A percentile compares a stretch with the other conserved stretches of the same genome.
phyloP scores from a whole-genome alignment of 345 rosid genomes.

The Pistacia integerrima region DNA sequence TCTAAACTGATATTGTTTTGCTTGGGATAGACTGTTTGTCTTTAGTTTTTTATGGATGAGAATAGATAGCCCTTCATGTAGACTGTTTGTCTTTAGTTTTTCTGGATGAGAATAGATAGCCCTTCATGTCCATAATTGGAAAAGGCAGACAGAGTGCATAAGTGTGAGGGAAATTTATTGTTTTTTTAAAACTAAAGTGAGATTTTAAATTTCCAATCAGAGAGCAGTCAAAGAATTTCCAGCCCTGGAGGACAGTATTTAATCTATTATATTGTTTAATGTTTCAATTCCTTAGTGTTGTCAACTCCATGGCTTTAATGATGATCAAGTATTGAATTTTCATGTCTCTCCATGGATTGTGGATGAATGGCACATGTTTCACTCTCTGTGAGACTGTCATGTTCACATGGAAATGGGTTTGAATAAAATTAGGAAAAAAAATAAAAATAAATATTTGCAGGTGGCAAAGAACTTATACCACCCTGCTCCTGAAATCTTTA shows the following conservation, averaged over 20 bases:
- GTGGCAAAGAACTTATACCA: background rate
- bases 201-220: slow-evolving; percentile 23
- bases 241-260: slow-evolving; percentile 17
- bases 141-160: background rate
- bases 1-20: background rate
- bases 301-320: slow-evolving; percentile 40
- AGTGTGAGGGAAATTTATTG: background rate
- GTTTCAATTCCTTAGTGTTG: slow-evolving; percentile 33
- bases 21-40: background rate
- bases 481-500: background rate
- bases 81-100: background rate
- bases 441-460: background rate
- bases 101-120: background rate
- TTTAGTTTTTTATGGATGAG: background rate
- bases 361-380: slow-evolving; percentile 6
- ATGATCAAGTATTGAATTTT: slow-evolving; percentile 14
- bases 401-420: background rate
- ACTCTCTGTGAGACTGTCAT: background rate
- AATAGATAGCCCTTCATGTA: background rate
- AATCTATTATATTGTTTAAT: background rate
- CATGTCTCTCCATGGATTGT: background rate
- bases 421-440: background rate
- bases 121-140: slow-evolving; percentile 3
- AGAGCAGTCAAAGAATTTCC: slow-evolving; percentile 44
- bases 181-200: background rate